Evolutionary conservation across 495 filamentous ascomycete species (phyloP).

Genomic region (Neurospora discreta): DNA sequence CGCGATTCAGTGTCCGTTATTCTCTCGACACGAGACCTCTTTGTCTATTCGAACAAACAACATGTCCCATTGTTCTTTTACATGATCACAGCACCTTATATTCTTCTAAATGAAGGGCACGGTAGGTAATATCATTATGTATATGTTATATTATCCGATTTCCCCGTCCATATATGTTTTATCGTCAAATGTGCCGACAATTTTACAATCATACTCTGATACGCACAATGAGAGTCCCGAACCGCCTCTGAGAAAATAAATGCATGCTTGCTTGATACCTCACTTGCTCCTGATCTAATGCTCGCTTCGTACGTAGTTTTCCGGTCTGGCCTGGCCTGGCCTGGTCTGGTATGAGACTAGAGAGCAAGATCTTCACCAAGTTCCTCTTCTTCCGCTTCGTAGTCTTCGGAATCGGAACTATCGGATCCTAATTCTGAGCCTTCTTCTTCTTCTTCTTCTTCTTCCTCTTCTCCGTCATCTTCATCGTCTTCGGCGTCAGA

Average conservation of each 20-base stretch:
- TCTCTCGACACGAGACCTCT: not conserved
- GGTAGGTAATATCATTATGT: not conserved
- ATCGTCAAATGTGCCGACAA: not conserved
- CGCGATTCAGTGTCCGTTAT: no score
- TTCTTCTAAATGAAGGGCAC: no score
- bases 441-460: constrained; percentile 2
- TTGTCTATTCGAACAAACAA: no score
- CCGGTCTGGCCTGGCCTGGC: not conserved
- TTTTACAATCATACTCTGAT: not conserved
- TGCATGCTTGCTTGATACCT: not conserved
- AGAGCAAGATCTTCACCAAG: constrained; percentile 26
- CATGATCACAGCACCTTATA: no score
- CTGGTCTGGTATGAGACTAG: not conserved
- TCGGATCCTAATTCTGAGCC: constrained; percentile 8
- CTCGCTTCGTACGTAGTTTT: not conserved
- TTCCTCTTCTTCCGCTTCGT: constrained; percentile 34
- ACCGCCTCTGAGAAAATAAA: not conserved
- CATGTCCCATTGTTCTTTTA: no score
- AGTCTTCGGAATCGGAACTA: constrained; percentile 29
- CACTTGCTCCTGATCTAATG: not conserved
- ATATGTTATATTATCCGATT: not conserved
- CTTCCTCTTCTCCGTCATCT: constrained; percentile 9
- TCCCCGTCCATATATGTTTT: not conserved
- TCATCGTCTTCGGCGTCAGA: not conserved
- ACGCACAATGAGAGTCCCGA: not conserved